Base-by-base conservation (phyloP, 2,329 filamentous ascomycete species). In the Daldinia sp. region DNA sequence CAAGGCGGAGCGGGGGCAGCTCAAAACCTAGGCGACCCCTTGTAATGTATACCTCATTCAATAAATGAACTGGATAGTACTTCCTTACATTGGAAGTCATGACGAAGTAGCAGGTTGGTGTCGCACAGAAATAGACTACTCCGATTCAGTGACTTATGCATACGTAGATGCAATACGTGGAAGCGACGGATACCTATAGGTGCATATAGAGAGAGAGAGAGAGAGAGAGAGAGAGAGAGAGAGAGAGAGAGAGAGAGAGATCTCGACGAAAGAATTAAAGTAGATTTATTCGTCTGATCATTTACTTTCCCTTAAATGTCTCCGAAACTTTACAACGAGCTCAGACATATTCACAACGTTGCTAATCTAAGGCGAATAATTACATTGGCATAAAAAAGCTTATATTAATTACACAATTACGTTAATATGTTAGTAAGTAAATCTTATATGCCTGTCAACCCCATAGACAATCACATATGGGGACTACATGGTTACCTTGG, bases 1-100 rank as follows among this genome's bases (percentile, higher is more conserved):
- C 53, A 56, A 61, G 58, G 58, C 61, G 48, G 44, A 37, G 51
- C 60, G 64, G 58, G 61, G 61, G 41, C 64, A 62, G 58, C 57
- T 55, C 28, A 65, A 50, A 48, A 53, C 26, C 26, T 63, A 50
- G 53, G 41, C 39, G 46, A 58, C 54, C 54, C 42, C 30, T 50
- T 54, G 33, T 10, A 37, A 48, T 57, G 57, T 65, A 65, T 53
- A 64, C 61, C 35, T 33, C 46, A 60, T 20, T 33, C 33, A 12
- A 30, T 42, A 61, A 57, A 41, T 44, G 48, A 37, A 30, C 13
- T 33, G 23, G 41, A 41, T 48, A 30, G 63, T 50, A 57, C 54
- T 15, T 57, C 18, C 18, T 54, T 37, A 61, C 63, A 23, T 23
- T 23, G 20, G 20, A 26, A 69, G 67, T 64, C 60, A 67, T 41